Conservation (phyloP, 768 basidiomycete genomes). For the Termitomyces sp. region DNA sequence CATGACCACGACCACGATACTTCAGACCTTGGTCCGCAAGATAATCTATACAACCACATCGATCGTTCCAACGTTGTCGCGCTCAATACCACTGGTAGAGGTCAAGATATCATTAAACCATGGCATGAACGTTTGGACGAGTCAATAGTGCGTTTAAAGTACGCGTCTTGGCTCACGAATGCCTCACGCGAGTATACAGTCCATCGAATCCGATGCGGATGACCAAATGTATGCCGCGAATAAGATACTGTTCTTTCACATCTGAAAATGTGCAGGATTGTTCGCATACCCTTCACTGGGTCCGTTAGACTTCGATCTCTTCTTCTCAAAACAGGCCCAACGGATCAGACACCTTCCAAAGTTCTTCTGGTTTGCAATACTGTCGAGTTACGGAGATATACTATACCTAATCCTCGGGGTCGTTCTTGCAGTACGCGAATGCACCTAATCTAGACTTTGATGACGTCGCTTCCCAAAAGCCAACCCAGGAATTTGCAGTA, state of each 20-base stretch:
- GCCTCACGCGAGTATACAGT: slow-evolving; percentile 41
- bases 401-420: neutral
- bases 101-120: slow-evolving; percentile 73
- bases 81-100: slow-evolving; percentile 59
- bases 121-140: slow-evolving; percentile 82
- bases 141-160: slow-evolving; percentile 46
- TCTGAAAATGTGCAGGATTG: slow-evolving; percentile 48
- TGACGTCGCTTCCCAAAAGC: slow-evolving; percentile 58
- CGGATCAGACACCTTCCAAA: slow-evolving; percentile 71
- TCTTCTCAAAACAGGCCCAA: slow-evolving; percentile 82
- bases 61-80: slow-evolving; percentile 80
- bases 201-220: slow-evolving; percentile 85
- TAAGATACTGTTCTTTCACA: neutral
- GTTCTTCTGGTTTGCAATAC: slow-evolving; percentile 58
- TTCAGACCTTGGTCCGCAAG: slow-evolving; percentile 55
- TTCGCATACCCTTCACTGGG: slow-evolving; percentile 85
- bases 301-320: slow-evolving; percentile 82
- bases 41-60: slow-evolving; percentile 73
- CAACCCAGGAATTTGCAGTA: slow-evolving; percentile 73
- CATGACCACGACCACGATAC: slow-evolving; percentile 58
- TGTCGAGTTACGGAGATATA: neutral
- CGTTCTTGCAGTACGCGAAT: slow-evolving; percentile 62
- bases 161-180: slow-evolving; percentile 3
- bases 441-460: slow-evolving; percentile 79
- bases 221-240: slow-evolving; percentile 68